A percentile compares a stretch with the other conserved stretches of the same genome.
Evolutionary conservation across 768 basidiomycete genomes (phyloP).

Genomic region (Lentinula edodes): DNA sequence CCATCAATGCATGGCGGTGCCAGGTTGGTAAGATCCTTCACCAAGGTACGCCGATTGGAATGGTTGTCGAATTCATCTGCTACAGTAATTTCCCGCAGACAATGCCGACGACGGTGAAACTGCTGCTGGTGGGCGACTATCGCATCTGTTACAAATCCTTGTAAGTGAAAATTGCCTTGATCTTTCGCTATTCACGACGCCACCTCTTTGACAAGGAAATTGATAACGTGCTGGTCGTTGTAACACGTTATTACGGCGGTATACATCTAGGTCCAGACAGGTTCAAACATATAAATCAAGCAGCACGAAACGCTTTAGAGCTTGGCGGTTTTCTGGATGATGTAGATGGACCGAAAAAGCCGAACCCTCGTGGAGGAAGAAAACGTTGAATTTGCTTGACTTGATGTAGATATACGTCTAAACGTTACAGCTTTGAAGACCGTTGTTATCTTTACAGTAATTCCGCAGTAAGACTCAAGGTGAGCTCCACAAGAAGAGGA

Average conservation of each 20-base stretch:
- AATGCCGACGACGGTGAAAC: slow-evolving; percentile 95
- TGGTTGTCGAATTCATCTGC: not conserved
- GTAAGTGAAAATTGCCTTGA: slow-evolving; percentile 32
- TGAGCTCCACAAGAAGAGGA: too few species aligned
- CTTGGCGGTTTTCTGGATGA: slow-evolving; percentile 78
- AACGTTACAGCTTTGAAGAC: too few species aligned
- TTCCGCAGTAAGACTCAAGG: not conserved
- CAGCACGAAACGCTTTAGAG: slow-evolving; percentile 87
- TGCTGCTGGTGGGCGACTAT: slow-evolving; percentile 85
- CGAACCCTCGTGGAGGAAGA: slow-evolving; percentile 5
- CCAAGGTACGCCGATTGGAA: slow-evolving; percentile 48
- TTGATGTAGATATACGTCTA: too few species aligned
- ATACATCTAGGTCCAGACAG: slow-evolving; percentile 85
- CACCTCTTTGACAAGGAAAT: slow-evolving; percentile 40
- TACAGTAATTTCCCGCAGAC: slow-evolving; percentile 41
- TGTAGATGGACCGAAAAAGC: slow-evolving; percentile 18
- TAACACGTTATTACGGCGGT: slow-evolving; percentile 93
- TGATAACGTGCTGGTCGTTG: slow-evolving; percentile 81
- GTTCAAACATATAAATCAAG: slow-evolving; percentile 93
- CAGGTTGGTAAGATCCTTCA: slow-evolving; percentile 60
- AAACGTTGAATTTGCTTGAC: not conserved
- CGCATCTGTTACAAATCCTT: slow-evolving; percentile 86
- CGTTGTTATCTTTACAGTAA: too few species aligned
- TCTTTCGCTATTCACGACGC: not conserved
- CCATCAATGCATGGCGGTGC: slow-evolving; percentile 82